Base-by-base conservation (phyloP, 1,284 basidiomycete species). In the Meripilus lineatus region DNA sequence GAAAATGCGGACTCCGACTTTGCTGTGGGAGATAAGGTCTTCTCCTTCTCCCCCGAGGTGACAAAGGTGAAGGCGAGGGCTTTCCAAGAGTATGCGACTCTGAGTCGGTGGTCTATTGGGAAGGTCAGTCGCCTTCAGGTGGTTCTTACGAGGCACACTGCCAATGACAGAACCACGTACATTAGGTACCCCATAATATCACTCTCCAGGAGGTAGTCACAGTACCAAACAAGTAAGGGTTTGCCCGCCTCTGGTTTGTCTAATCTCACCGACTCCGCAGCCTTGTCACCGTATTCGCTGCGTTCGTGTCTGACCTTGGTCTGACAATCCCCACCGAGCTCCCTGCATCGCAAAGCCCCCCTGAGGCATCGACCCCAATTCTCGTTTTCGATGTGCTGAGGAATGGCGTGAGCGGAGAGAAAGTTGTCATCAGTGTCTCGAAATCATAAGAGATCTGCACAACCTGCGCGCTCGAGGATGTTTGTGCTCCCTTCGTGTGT, bases 151-250 rank as follows among this genome's bases (percentile, higher is more conserved):
- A 40, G 30, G 11, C 17, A 13, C 14, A 32, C 21, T 17, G 13
- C 33, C 23, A 24, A 21, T 33, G 15, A 45, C 25, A 40, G 32
- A 20, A 36, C 30, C 11, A 25, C 13, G 2, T 18, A 25, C 32
- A 33, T 4, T 44, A 74, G 74, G 58, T 77, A 28, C 74, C 75
- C 3, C 62, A 65, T 38, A 56, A 50, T 11, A 38, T 75, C 18
- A 38, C 66, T 1, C 58, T 73, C 1, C 64, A 63, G 17, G 66
- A 61, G 20, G 75, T 72, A 1, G 70, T 67, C 4, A 71, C 73
- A 0, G 61, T 78, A 28, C 71, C 75, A 14, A 73, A 78, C 53
- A 77, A 75, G 53, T 73, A 75, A 39, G 61, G 18, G 17, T n/a
- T 26, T 26, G 24, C 25, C 11, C 13, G 24, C 8, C 17, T 7